A percentile compares a stretch with the other conserved stretches of the same genome.
Conservation (phyloP, 805 yeast species). For the Metschnikowia lochheadii region DNA sequence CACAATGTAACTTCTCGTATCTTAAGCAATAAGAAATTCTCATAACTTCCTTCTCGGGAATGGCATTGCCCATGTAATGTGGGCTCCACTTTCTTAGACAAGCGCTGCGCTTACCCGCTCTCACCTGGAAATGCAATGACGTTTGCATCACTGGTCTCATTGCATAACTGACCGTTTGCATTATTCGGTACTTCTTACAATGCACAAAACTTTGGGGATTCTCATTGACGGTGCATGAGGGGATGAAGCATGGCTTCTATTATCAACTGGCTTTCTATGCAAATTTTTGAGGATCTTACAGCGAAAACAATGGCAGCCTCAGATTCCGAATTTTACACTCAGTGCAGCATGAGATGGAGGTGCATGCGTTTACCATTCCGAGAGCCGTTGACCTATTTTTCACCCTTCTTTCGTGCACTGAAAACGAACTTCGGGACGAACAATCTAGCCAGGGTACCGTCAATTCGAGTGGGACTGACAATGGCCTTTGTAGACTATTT, state of each 20-base stretch:
- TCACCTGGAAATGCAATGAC: background rate
- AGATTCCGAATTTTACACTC: background rate
- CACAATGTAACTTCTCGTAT: background rate
- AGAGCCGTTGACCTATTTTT: background rate
- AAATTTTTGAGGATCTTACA: background rate
- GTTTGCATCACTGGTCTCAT: slow-evolving; percentile 2
- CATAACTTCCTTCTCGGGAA: background rate
- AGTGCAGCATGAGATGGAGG: slow-evolving; percentile 1
- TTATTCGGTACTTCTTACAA: background rate
- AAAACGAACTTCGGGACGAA: background rate
- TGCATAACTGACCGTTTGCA: background rate
- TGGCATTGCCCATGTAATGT: background rate
- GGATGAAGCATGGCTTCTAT: background rate
- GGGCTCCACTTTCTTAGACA: background rate
- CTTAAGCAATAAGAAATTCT: background rate
- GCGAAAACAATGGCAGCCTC: background rate
- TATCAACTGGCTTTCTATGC: background rate
- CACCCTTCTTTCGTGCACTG: background rate
- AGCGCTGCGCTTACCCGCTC: slow-evolving; percentile 5
- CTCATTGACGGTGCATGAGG: background rate
- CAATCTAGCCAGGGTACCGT: background rate
- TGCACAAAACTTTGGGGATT: background rate
- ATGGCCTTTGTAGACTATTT: background rate
- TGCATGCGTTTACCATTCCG: slow-evolving; percentile 2
- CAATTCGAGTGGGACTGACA: background rate